Evolutionary conservation across 495 filamentous ascomycete genomes (phyloP), one percentile per base, ranked within the genome.

Genomic region (Astrothelium subdiscretum): DNA sequence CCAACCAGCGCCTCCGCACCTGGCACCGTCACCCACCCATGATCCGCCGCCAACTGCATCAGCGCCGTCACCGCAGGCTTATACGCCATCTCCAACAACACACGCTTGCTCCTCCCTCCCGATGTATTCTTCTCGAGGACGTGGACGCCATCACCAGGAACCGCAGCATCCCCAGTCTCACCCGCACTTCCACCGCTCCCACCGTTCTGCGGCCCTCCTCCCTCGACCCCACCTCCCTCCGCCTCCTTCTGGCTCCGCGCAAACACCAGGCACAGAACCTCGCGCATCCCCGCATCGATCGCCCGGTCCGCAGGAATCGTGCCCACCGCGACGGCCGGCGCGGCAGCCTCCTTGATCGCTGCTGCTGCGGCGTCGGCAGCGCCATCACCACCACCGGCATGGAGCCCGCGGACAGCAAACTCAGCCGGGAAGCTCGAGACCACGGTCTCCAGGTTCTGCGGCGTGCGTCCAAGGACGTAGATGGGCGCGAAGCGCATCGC

Each of bases 61-160:
- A 97, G 70, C 27, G 87, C 79, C 15, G 94, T 99, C 31, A 87
- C 80, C 0, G 82, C 72, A 29, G 94, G 95, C 72, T 87, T 95
- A 73, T 99, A 99, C 3, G 94, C 92, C 94, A 99, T 97, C 77
- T 99, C 94, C 1, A 96, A 75, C 61, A 97, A 75, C 32, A 95
- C 84, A 32, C 81, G 79, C 44, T 73, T 70, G 58, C 63, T 66
- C 32, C 62, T 62, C 11, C 71, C 70, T n/a, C n/a, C n/a, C n/a
- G n/a, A n/a, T n/a, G n/a, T n/a, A 32, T 78, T 71, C 0, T 48
- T 57, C 12, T 38, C 27, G 54, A 29, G 24, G 38, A 52, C 54
- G 27, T 38, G 60, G 6, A 26, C 38, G 12, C 20, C 38, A 31
- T 27, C 29, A 1, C 58, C 32, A 24, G 24, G 38, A 31, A 68